Base-by-base conservation (phyloP, 305 asterid genomes). In the Fraxinus velutina region DNA sequence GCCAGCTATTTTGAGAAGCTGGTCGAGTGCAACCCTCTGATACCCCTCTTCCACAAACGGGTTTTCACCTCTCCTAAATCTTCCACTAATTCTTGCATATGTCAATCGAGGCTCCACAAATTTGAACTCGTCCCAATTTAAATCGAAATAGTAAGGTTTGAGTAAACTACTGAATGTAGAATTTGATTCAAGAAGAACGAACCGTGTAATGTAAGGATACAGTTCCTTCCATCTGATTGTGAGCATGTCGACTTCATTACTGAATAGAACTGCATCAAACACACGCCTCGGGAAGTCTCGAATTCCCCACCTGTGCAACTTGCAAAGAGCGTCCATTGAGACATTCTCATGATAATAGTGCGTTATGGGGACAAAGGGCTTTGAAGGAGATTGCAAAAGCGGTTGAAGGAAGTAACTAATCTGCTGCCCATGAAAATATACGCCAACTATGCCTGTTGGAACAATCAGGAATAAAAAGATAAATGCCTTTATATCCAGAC, bases 1-100 rank as follows among this genome's bases (percentile, higher is more conserved):
- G 0, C 95, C 95, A 0, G 92, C 92, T 2, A 82, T 73, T 78
- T 50, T 79, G 4, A 91, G 85, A 55, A 91, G 92, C 81, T 88
- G 90, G 75, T 91, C 93, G 1, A 91, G 85, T 4, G 93, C 93
- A 2, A 89, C 83, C 32, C 95, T 84, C 36, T 91, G 93, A 76
- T 84, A 90, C 0, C 93, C 92, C 84, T 90, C 93, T 79, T 92
- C 96, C 2, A 90, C 50, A 39, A 92, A 92, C 93, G 93, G 84
- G 42, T 89, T 92, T 78, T 88, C 96, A 6, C 90, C 92, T 76
- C 76, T 89, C 87, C 44, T 85, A 79, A 88, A 88, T 13, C 93
- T 88, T 75, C 96, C 92, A 0, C 89, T 86, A 0, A 90, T 82
- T 47, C 78, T 84, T 6, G 91, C 96, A 36, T 90, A 90, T 0